These are phyloP conservation scores for Teunomyces gatunensis DNA, from an alignment of 805 yeast species.

Conservation along the genomic window DNA sequence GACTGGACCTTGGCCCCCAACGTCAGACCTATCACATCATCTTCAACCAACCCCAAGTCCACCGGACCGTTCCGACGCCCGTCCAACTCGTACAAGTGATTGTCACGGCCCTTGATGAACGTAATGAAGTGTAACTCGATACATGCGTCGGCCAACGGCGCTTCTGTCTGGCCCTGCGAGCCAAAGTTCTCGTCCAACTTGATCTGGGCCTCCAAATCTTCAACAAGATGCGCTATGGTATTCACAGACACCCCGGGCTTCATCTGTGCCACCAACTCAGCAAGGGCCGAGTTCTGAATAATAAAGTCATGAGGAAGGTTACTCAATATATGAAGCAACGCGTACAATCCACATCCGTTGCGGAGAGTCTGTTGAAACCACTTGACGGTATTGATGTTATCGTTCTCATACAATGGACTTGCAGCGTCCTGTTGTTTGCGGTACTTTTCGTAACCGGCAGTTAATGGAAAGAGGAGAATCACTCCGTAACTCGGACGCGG, in stretches of 20 bases:
- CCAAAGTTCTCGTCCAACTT: slow-evolving; percentile 46
- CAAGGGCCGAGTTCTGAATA: slow-evolving; percentile 34
- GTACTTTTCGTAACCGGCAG: slow-evolving; percentile 55
- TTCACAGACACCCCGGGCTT: slow-evolving; percentile 21
- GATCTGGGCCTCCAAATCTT: slow-evolving; percentile 40
- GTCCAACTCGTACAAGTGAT: slow-evolving; percentile 76
- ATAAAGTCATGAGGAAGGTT: slow-evolving; percentile 48
- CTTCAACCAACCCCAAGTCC: slow-evolving; percentile 46
- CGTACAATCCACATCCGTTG: slow-evolving; percentile 93
- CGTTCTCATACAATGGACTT: slow-evolving; percentile 18
- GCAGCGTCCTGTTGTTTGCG: slow-evolving; percentile 40
- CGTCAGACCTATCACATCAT: slow-evolving; percentile 49
- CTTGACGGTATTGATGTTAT: slow-evolving; percentile 34
- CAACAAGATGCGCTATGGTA: slow-evolving; percentile 45
- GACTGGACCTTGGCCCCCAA: slow-evolving; percentile 57
- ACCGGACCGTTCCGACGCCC: slow-evolving; percentile 83
- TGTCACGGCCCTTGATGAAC: slow-evolving; percentile 55
- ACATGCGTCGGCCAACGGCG: slow-evolving; percentile 55
- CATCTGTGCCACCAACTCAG: slow-evolving; percentile 16
- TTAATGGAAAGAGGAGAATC: slow-evolving; percentile 79
- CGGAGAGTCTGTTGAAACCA: slow-evolving; percentile 86
- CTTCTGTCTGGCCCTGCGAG: slow-evolving; percentile 60
- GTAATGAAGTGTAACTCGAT: slow-evolving; percentile 74
- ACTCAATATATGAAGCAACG: slow-evolving; percentile 61
- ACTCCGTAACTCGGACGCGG: slow-evolving; percentile 80